These are phyloP conservation scores for Ustilago crameri DNA, from an alignment of 1,284 basidiomycete genomes.

Conservation along the genomic window DNA sequence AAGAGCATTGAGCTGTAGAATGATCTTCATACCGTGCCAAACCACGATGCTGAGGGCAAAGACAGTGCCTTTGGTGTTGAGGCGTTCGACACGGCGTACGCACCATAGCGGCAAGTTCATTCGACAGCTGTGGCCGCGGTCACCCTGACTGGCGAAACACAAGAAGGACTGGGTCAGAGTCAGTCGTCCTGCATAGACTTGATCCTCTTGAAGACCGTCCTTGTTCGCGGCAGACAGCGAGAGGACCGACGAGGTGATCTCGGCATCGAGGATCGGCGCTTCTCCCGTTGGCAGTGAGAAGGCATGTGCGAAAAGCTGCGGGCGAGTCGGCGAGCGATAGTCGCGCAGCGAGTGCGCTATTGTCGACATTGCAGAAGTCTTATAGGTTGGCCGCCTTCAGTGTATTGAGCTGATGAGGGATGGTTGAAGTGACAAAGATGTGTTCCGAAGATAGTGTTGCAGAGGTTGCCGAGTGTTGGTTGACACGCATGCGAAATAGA, in stretches of 20 bases:
- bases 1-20: conserved; percentile 94
- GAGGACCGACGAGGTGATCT: conserved; percentile 62
- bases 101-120: conserved; percentile 93
- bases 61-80: conserved; percentile 75
- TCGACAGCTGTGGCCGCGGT: conserved; percentile 81
- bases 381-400: neutral
- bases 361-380: conserved; percentile 57
- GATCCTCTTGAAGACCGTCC: conserved; percentile 57
- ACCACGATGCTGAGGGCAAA: conserved; percentile 93
- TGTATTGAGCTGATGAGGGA: neutral
- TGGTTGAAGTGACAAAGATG: neutral
- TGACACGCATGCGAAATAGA: neutral
- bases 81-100: conserved; percentile 90
- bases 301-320: conserved; percentile 58
- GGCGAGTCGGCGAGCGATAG: conserved; percentile 62
- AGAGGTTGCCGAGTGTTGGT: neutral
- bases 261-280: conserved; percentile 56
- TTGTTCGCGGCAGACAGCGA: conserved; percentile 58
- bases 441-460: neutral
- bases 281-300: conserved; percentile 61
- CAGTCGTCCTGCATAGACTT: conserved; percentile 76
- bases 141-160: conserved; percentile 89
- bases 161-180: conserved; percentile 90
- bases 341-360: conserved; percentile 67
- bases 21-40: conserved; percentile 95